Percentiles rank a stretch among this genome's conserved stretches.
Evolutionary conservation across 208 protist genomes (phyloP).

Genomic region (Crithidia sp.): DNA sequence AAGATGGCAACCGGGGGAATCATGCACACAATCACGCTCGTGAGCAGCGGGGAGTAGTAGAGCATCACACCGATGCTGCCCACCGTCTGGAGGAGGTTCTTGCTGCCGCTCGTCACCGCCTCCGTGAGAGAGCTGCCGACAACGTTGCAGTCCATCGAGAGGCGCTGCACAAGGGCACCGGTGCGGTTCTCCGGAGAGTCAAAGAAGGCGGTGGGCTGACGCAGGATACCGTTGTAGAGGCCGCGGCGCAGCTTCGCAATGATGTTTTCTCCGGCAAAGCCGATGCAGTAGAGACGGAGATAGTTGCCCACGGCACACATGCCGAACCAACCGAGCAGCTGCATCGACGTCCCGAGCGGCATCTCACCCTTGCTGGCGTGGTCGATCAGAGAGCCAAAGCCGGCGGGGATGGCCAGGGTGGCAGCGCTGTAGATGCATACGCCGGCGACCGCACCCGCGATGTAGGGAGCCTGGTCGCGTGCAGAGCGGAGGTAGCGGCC

Average conservation of each 20-base stretch:
- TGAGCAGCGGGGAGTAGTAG: constrained; percentile 87
- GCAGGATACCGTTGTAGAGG: constrained; percentile 72
- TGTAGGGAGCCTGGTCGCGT: constrained; percentile 51
- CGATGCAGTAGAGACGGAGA: constrained; percentile 72
- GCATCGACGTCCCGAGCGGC: constrained; percentile 76
- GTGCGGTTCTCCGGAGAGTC: constrained; percentile 80
- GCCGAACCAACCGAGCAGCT: constrained; percentile 77
- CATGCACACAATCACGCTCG: constrained; percentile 79
- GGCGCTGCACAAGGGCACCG: constrained; percentile 76
- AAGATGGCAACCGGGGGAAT: constrained; percentile 86
- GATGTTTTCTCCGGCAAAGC: constrained; percentile 75
- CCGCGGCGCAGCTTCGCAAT: constrained; percentile 69
- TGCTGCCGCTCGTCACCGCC: constrained; percentile 77
- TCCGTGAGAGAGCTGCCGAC: constrained; percentile 85
- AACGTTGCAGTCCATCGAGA: constrained; percentile 91
- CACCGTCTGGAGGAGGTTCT: constrained; percentile 82
- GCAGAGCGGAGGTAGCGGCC: constrained; percentile 60
- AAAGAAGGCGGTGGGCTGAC: constrained; percentile 80
- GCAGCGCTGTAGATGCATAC: constrained; percentile 79
- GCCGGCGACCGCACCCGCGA: constrained; percentile 67
- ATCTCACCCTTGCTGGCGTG: constrained; percentile 80
- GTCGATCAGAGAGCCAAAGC: constrained; percentile 87
- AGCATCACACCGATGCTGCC: constrained; percentile 87
- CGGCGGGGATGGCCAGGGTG: constrained; percentile 83
- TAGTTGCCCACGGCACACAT: constrained; percentile 78